Evolutionary conservation across 305 asterid species (phyloP).

Genomic region (Plantago rigida): DNA sequence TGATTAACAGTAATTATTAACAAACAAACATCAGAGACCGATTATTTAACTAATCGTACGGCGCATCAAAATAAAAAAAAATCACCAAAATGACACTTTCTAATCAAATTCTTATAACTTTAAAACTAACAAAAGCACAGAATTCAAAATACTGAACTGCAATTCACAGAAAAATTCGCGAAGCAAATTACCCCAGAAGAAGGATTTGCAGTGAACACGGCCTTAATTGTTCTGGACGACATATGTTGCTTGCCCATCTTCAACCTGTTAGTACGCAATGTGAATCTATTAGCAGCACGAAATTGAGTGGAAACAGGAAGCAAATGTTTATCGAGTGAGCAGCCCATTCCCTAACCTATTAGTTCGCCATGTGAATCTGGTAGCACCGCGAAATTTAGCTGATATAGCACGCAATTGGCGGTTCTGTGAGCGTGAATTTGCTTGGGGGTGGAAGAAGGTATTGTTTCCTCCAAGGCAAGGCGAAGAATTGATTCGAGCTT

Average conservation of each 20-base stretch:
- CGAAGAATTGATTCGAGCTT: slow-evolving; percentile 49
- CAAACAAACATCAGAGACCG: too few species aligned
- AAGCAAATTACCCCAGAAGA: slow-evolving; percentile 41
- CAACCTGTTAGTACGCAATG: slow-evolving; percentile 34
- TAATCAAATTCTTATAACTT: too few species aligned
- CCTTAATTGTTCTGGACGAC: slow-evolving; percentile 40
- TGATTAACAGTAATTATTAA: too few species aligned
- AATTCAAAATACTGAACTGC: too few species aligned
- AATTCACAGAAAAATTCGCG: too few species aligned
- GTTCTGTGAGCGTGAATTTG: slow-evolving; percentile 39
- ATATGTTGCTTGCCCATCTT: slow-evolving; percentile 46
- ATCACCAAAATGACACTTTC: background rate
- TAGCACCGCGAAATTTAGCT: background rate
- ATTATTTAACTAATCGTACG: too few species aligned
- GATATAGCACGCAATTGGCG: background rate
- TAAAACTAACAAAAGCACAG: background rate
- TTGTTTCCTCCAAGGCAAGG: slow-evolving; percentile 50
- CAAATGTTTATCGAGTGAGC: slow-evolving; percentile 18
- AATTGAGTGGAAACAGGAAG: slow-evolving; percentile 53
- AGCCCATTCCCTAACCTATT: background rate
- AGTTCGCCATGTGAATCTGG: slow-evolving; percentile 19
- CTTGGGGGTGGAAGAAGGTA: slow-evolving; percentile 56
- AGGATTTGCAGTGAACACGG: slow-evolving; percentile 54
- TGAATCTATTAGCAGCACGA: slow-evolving; percentile 41
- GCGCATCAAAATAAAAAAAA: too few species aligned